Evolutionary conservation across 305 asterid genomes (phyloP).

Genomic region (Withania somnifera): DNA sequence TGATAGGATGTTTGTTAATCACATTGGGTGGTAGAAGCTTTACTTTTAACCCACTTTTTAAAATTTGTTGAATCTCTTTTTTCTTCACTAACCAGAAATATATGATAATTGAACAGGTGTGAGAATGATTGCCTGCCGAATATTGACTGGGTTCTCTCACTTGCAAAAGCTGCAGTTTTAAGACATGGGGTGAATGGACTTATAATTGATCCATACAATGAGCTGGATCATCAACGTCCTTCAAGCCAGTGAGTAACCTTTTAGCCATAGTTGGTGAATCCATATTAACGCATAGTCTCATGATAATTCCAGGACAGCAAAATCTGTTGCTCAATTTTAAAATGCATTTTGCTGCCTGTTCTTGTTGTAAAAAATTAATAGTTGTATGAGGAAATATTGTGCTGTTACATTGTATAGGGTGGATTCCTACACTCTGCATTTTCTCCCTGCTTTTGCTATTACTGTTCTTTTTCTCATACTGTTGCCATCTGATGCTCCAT

Average conservation of each 20-base stretch:
- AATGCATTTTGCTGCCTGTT: not conserved
- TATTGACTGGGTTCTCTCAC: slow-evolving; percentile 80
- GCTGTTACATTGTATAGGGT: not conserved
- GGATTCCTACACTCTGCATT: not conserved
- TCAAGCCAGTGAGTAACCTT: slow-evolving; percentile 56
- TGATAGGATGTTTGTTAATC: not conserved
- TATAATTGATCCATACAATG: slow-evolving; percentile 94
- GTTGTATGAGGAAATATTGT: not conserved
- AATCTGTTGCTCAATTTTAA: not conserved
- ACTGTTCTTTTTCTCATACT: not conserved
- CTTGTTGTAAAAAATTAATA: not conserved
- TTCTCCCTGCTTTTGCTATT: not conserved
- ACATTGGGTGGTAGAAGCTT: not conserved
- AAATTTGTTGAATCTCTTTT: not conserved
- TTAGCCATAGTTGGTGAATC: not conserved
- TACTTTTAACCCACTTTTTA: not conserved
- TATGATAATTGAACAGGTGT: slow-evolving; percentile 45
- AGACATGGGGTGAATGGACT: slow-evolving; percentile 91
- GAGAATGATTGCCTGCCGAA: slow-evolving; percentile 88
- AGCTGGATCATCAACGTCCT: slow-evolving; percentile 93
- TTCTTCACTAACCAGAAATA: not conserved
- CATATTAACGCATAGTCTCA: not conserved
- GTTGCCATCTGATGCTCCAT: not conserved
- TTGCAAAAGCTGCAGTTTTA: slow-evolving; percentile 76
- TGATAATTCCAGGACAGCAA: not conserved